These are phyloP conservation scores for Chalciporus piperatus DNA, from an alignment of 768 basidiomycete genomes.

Conservation along the genomic window DNA sequence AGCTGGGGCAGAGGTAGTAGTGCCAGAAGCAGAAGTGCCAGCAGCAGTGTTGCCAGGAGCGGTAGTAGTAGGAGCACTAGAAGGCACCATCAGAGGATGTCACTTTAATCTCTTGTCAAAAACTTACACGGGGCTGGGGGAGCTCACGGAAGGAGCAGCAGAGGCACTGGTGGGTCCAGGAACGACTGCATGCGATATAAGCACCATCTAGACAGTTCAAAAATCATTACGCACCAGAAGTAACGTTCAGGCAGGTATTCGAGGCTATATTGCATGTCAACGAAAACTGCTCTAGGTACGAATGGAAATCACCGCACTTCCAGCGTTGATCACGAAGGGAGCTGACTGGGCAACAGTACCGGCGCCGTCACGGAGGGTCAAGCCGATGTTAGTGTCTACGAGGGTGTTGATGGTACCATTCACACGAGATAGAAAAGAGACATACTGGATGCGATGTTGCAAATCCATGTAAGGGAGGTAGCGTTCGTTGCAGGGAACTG, in stretches of 20 bases:
- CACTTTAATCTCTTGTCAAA: not conserved
- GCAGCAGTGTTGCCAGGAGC: not conserved
- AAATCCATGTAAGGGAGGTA: conserved; percentile 52
- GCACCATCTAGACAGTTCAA: conserved; percentile 8
- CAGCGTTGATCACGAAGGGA: conserved; percentile 44
- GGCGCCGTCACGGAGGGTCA: conserved; percentile 59
- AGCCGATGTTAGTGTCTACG: conserved; percentile 50
- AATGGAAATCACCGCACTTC: conserved; percentile 42
- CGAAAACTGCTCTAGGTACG: not conserved
- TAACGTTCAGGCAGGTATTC: conserved; percentile 33
- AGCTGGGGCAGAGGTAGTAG: conserved; percentile 24
- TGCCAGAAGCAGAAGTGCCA: not conserved
- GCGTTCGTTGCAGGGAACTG: conserved; percentile 41
- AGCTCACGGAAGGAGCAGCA: not conserved
- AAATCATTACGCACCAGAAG: conserved; percentile 22
- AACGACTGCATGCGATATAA: conserved; percentile 19
- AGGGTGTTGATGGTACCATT: not conserved
- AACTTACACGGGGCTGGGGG: conserved; percentile 20
- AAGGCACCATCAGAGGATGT: conserved; percentile 10
- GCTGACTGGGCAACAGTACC: conserved; percentile 52
- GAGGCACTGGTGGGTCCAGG: conserved; percentile 22
- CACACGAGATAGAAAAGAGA: not conserved
- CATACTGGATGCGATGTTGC: conserved; percentile 47
- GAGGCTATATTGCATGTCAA: conserved; percentile 29
- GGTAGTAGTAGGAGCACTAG: conserved; percentile 3